Evolutionary conservation across 306 rosid species (phyloP), one percentile per base, ranked within the genome.

Genomic region (Fagus crenata): DNA sequence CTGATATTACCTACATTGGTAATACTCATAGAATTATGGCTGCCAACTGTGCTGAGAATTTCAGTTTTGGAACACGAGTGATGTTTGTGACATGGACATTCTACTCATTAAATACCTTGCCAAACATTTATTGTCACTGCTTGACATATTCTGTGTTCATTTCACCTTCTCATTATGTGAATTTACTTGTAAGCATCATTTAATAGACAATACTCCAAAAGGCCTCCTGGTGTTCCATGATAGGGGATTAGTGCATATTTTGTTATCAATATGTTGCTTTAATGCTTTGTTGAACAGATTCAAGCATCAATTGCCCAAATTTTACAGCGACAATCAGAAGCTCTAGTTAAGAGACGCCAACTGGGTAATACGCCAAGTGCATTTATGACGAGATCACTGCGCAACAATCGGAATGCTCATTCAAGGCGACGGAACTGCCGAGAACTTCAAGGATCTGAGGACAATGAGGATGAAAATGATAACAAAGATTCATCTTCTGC

Each of bases 291-390:
- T 42, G 64, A 77, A 53, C 84, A 87, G 90, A 81, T 87, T 55
- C 90, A 87, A 74, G 87, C 82, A 28, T 87, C 90, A 68, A 87
- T 87, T 82, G 90, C 90, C n/a, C 86, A 85, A 71, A 91, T 90
- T 51, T 86, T 91, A 82, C 93, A 90, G 78, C 88, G 96, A 65
- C 98, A 92, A 81, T 87, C 97, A 61, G 98, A 93, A 85, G 98
- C 98, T 79, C 81, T 93, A 46, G 89, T 78, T 68, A 91, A 90
- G 86, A 90, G 89, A 77, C 98, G 91, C 40, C 6, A 81, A 28
- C 33, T 73, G 12, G 90, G 86, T n/a, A 92, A 93, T 80, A 72
- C 89, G 31, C 79, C 84, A 7, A 84, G 86, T 42, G 42, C 85
- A 78, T 84, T 74, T 85, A 78, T 54, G 55, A 81, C 91, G 53